A percentile compares a stretch with the other conserved stretches of the same genome.
Evolutionary conservation across 169 alveolate genomes (phyloP).

Genomic region (Plasmodium reichenowi): DNA sequence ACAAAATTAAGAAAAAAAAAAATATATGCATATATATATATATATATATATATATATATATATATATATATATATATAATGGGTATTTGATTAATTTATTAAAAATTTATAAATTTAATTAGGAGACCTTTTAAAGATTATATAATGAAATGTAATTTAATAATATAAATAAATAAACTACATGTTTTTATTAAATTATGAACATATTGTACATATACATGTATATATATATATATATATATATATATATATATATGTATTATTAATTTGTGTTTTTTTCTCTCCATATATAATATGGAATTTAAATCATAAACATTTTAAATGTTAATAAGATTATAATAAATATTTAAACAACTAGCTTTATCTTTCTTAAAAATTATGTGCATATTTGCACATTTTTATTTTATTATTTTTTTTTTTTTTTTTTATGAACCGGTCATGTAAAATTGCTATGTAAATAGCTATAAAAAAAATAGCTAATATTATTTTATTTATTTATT

Average conservation of each 20-base stretch:
- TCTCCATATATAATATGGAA: too few relatives aligned
- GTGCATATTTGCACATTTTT: neutral
- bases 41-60: neutral
- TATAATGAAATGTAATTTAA: slow-evolving; percentile 29
- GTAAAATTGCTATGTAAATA: slow-evolving; percentile 22
- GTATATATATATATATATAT: too few relatives aligned
- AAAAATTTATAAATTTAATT: slow-evolving; percentile 14
- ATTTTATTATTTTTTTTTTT: too few relatives aligned
- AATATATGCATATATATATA: too few relatives aligned
- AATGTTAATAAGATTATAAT: too few relatives aligned
- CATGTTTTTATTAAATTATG: slow-evolving; percentile 40
- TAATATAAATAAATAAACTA: slow-evolving; percentile 10
- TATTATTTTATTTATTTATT: neutral
- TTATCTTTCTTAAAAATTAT: too few relatives aligned
- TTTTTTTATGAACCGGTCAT: slow-evolving; percentile 48
- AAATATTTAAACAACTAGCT: too few relatives aligned
- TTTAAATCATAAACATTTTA: too few relatives aligned
- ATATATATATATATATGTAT: too few relatives aligned
- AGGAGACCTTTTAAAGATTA: slow-evolving; percentile 31
- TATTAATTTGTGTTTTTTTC: too few relatives aligned
- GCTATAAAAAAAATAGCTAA: slow-evolving; percentile 6
- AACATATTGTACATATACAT: neutral
- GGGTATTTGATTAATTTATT: slow-evolving; percentile 17
- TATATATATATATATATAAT: neutral
- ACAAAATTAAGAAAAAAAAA: too few relatives aligned